Evolutionary conservation across 2,329 filamentous ascomycete genomes (phyloP).

Genomic region (Peltaster fructicola): DNA sequence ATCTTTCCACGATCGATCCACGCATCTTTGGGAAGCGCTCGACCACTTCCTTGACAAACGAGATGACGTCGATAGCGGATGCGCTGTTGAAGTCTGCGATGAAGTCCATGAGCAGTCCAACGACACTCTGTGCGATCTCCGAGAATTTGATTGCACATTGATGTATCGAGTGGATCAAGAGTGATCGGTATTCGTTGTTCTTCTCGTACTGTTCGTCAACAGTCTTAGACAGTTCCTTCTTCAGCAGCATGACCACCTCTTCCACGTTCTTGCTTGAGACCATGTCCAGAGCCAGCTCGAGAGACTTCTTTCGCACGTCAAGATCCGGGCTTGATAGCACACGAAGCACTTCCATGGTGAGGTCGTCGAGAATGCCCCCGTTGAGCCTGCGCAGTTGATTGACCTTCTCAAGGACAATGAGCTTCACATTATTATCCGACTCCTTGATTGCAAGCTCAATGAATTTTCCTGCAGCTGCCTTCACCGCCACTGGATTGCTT

Average conservation of each 20-base stretch:
- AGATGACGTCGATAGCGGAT: constrained; percentile 92
- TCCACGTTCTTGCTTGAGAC: constrained; percentile 98
- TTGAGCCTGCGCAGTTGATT: constrained; percentile 75
- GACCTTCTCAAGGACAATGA: constrained; percentile 91
- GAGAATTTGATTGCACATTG: constrained; percentile 99
- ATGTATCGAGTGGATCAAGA: constrained; percentile 93
- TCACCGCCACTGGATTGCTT: constrained; percentile 91
- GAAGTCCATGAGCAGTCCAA: constrained; percentile 96
- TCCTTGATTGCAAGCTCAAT: constrained; percentile 96
- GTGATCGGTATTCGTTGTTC: constrained; percentile 83
- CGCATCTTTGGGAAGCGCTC: constrained; percentile 91
- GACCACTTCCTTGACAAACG: constrained; percentile 96
- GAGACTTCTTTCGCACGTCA: constrained; percentile 81
- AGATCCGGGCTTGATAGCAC: constrained; percentile 91
- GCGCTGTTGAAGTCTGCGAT: constrained; percentile 97
- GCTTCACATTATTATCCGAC: constrained; percentile 96
- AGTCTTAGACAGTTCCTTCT: constrained; percentile 95
- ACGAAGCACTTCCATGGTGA: constrained; percentile 92
- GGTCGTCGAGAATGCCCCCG: constrained; percentile 77
- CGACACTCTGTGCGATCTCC: constrained; percentile 89
- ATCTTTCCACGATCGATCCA: constrained; percentile 66
- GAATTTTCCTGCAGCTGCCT: constrained; percentile 87
- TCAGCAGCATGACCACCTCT: constrained; percentile 85
- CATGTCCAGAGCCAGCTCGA: constrained; percentile 87
- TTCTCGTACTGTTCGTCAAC: constrained; percentile 98